Percentiles rank a stretch among this genome's conserved stretches.
These are phyloP conservation scores for Sphaerulina vaccinii DNA, from an alignment of 2,329 filamentous ascomycete species.

Conservation along the genomic window DNA sequence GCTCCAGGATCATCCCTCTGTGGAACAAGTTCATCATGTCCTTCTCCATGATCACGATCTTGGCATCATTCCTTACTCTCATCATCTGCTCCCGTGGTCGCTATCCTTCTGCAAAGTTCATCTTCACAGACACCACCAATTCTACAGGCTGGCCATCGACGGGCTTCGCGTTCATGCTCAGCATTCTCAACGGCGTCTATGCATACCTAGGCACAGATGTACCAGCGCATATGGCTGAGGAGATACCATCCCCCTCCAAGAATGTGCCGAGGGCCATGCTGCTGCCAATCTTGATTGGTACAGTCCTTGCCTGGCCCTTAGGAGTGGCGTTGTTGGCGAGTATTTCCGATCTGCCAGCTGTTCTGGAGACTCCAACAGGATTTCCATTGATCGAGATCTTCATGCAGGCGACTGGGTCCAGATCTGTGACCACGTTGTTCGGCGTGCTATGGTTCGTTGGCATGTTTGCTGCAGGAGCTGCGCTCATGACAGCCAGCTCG, in stretches of 20 bases:
- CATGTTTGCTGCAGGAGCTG: slow-evolving; percentile 57
- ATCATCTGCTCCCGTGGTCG: no score
- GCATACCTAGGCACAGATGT: no score
- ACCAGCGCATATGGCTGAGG: no score
- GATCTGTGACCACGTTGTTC: not conserved
- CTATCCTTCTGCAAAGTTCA: no score
- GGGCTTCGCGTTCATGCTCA: no score
- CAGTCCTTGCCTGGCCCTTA: slow-evolving; percentile 40
- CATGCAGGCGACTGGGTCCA: slow-evolving; percentile 13
- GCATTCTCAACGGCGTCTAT: no score
- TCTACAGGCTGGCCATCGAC: no score
- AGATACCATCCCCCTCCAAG: slow-evolving; percentile 36
- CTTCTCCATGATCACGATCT: no score
- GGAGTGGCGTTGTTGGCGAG: slow-evolving; percentile 37
- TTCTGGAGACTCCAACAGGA: slow-evolving; percentile 6
- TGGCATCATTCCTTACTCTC: no score
- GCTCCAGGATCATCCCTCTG: no score
- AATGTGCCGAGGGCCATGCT: slow-evolving; percentile 45
- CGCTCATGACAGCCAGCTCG: slow-evolving; percentile 59
- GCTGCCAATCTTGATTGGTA: slow-evolving; percentile 40
- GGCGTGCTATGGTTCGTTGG: slow-evolving; percentile 38
- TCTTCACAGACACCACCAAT: no score
- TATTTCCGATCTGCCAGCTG: slow-evolving; percentile 13
- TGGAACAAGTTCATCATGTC: no score
- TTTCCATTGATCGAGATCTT: slow-evolving; percentile 20